Evolutionary conservation across 495 filamentous ascomycete species (phyloP).

Genomic region (Penicillium malachiteum): DNA sequence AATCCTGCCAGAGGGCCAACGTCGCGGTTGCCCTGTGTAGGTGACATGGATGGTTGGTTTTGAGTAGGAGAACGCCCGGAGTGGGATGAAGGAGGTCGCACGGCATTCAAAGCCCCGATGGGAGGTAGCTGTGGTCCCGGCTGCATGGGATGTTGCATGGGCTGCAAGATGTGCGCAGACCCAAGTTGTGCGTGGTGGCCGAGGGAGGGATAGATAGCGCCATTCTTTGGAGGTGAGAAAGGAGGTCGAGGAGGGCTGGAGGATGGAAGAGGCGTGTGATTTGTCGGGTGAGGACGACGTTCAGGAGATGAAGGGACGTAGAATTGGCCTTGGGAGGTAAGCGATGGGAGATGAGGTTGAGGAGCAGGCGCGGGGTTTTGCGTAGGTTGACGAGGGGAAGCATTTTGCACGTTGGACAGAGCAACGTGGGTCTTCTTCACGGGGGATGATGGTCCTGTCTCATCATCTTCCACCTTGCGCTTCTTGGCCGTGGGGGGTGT

Average conservation of each 20-base stretch:
- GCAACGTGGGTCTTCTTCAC: conserved; percentile 31
- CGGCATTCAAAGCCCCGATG: conserved; percentile 33
- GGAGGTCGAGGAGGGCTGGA: conserved; percentile 37
- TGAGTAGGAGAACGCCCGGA: conserved; percentile 42
- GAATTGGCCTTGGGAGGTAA: conserved; percentile 28
- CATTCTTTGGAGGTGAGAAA: conserved; percentile 39
- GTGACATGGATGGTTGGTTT: conserved; percentile 50
- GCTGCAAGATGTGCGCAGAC: conserved; percentile 17
- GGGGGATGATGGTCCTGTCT: conserved; percentile 25
- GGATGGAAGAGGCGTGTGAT: conserved; percentile 22
- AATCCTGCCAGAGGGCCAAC: conserved; percentile 49
- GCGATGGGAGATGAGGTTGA: conserved; percentile 23
- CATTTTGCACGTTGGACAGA: conserved; percentile 20
- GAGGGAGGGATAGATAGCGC: conserved; percentile 15
- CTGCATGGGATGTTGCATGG: conserved; percentile 33
- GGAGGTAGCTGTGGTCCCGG: conserved; percentile 33
- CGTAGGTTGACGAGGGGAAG: conserved; percentile 12
- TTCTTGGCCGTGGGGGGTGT: conserved; percentile 20
- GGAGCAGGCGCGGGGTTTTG: conserved; percentile 8
- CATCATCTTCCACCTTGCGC: conserved; percentile 26
- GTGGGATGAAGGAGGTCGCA: conserved; percentile 48
- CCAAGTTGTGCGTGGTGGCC: conserved; percentile 26
- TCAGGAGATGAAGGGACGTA: conserved; percentile 42
- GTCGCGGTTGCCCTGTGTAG: conserved; percentile 48
- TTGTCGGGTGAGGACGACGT: conserved; percentile 32